Conservation (phyloP, 768 basidiomycete genomes). For the Clitopilus passeckerianus region DNA sequence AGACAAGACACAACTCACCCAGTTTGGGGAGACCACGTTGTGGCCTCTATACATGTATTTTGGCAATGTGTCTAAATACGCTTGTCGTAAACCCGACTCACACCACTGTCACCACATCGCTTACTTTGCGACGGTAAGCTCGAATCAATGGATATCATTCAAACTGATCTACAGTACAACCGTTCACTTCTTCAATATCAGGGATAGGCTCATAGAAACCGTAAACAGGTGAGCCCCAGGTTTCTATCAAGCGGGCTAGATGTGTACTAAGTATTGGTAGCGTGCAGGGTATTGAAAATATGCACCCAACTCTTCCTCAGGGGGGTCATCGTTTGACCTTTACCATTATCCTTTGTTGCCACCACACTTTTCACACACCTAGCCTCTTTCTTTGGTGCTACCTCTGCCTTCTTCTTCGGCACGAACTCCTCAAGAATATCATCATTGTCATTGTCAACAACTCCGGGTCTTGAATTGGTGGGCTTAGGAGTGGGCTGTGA, state of each 20-base stretch:
- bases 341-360: background rate
- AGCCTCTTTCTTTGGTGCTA: background rate
- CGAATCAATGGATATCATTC: no score
- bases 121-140: conserved; percentile 5
- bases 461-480: background rate
- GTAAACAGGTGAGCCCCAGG: background rate
- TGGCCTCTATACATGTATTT: conserved; percentile 20
- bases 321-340: background rate
- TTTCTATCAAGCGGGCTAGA: background rate
- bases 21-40: conserved; percentile 21
- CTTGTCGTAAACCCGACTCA: conserved; percentile 6
- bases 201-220: background rate
- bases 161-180: no score
- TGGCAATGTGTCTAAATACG: conserved; percentile 20
- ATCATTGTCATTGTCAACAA: background rate
- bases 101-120: conserved; percentile 7
- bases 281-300: background rate
- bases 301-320: background rate
- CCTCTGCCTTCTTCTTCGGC: background rate
- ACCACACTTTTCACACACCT: background rate
- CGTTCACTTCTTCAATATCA: background rate
- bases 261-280: background rate
- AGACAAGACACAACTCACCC: conserved; percentile 22
- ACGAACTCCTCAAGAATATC: background rate
- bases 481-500: background rate